Evolutionary conservation across 257 asterid genomes (phyloP).

Genomic region (Jaltomata sinuosa): DNA sequence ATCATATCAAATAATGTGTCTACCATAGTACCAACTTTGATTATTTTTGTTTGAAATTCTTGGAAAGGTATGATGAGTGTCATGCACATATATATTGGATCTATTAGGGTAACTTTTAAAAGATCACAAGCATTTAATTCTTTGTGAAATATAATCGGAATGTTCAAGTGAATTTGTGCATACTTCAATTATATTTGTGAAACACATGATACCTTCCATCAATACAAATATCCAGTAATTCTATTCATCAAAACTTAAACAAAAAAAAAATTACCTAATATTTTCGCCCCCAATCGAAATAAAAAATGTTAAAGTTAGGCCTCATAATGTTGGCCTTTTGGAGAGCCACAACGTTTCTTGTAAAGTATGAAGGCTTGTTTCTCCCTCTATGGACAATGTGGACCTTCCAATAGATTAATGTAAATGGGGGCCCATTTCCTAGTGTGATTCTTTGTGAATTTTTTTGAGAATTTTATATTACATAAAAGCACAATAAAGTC

Average conservation of each 20-base stretch:
- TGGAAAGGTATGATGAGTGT: not conserved
- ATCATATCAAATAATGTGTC: not conserved
- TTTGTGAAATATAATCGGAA: not conserved
- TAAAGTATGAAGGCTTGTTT: not conserved
- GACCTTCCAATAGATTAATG: not conserved
- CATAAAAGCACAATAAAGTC: too few species aligned
- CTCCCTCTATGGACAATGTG: not conserved
- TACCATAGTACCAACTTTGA: not conserved
- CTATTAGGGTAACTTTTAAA: not conserved
- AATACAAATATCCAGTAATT: not conserved
- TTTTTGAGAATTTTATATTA: not conserved
- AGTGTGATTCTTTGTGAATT: not conserved
- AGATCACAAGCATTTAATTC: not conserved
- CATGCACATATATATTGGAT: not conserved
- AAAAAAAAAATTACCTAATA: not conserved
- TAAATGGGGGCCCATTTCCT: not conserved
- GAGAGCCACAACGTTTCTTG: not conserved
- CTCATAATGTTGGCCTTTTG: not conserved
- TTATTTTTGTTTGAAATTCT: not conserved
- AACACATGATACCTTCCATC: not conserved
- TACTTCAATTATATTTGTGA: not conserved
- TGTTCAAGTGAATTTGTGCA: not conserved
- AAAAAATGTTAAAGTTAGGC: not conserved
- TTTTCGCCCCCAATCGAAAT: too few species aligned
- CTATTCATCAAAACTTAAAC: too few species aligned